phyloP scores from a whole-genome alignment of 169 alveolate species.

The Besnoitia besnoiti region DNA sequence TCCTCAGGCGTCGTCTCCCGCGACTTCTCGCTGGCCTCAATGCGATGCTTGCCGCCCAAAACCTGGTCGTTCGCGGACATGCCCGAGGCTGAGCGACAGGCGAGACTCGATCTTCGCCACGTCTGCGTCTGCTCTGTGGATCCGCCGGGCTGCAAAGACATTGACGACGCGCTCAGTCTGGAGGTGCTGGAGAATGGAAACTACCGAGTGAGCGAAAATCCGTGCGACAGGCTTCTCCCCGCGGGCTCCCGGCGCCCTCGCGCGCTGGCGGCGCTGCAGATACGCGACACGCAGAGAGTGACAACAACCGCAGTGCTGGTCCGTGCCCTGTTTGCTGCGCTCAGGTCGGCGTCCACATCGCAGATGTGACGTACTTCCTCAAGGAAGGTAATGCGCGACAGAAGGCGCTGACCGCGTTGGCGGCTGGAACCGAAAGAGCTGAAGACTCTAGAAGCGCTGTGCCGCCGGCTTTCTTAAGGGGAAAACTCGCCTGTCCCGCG shows the following conservation, averaged over 20 bases:
- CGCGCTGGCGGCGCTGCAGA: no score
- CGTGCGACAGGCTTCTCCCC: not conserved
- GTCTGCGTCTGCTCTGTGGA: constrained; percentile 94
- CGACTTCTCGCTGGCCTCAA: constrained; percentile 90
- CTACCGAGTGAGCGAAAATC: constrained; percentile 34
- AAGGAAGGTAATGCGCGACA: constrained; percentile 75
- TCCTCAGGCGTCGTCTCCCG: constrained; percentile 62
- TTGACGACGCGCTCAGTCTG: constrained; percentile 97
- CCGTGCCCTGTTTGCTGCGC: constrained; percentile 37
- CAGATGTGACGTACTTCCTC: constrained; percentile 99
- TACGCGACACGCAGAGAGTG: no score
- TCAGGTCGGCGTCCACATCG: constrained; percentile 98
- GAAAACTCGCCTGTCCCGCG: no score
- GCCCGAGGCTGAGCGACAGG: constrained; percentile 21
- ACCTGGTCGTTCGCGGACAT: constrained; percentile 89
- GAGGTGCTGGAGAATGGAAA: constrained; percentile 73
- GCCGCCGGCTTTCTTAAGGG: no score
- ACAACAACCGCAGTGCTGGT: not conserved
- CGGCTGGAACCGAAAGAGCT: not conserved
- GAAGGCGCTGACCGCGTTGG: not conserved
- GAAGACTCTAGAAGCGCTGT: no score
- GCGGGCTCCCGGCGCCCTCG: no score
- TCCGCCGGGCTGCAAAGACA: constrained; percentile 99
- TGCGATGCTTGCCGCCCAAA: constrained; percentile 91
- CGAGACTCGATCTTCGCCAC: constrained; percentile 67